Conservation (phyloP, 345 rosid species). For the Eucalyptus victrix region DNA sequence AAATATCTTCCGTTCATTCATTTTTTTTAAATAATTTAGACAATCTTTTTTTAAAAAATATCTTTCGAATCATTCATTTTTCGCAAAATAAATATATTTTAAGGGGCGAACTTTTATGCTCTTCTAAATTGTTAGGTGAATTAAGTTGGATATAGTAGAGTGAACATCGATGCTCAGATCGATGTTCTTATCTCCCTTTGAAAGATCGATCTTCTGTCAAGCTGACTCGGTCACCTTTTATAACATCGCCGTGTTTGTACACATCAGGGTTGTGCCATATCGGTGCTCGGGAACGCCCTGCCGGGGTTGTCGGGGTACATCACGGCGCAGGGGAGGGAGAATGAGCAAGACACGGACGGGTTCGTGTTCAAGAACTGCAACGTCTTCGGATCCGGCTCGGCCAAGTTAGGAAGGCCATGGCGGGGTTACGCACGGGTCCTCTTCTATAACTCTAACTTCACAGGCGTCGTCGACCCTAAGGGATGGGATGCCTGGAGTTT, state of each 20-base stretch:
- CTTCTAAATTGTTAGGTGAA: neutral
- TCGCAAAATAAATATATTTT: rapidly evolving
- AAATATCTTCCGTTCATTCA: neutral
- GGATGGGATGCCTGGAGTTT: slow-evolving; percentile 44
- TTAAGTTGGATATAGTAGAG: no score
- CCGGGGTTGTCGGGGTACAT: slow-evolving; percentile 26
- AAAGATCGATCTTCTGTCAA: neutral
- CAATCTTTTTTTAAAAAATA: neutral
- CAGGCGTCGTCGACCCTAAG: slow-evolving; percentile 5
- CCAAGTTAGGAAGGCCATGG: slow-evolving; percentile 51
- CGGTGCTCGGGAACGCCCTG: slow-evolving; percentile 21
- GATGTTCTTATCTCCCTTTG: neutral
- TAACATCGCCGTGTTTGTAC: neutral
- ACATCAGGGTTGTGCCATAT: slow-evolving; percentile 33
- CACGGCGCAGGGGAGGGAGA: slow-evolving; percentile 44
- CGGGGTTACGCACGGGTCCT: slow-evolving; percentile 36
- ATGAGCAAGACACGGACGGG: slow-evolving; percentile 19
- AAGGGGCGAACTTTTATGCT: neutral
- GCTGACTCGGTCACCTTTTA: neutral
- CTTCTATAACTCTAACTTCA: slow-evolving; percentile 19
- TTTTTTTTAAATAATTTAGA: neutral
- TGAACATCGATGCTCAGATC: neutral
- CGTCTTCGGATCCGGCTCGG: slow-evolving; percentile 20
- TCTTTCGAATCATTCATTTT: neutral
- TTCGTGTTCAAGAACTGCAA: slow-evolving; percentile 46